Evolutionary conservation across 2,329 filamentous ascomycete species (phyloP), one percentile per base, ranked within the genome.

Genomic region (Diaporthe citrichinensis): DNA sequence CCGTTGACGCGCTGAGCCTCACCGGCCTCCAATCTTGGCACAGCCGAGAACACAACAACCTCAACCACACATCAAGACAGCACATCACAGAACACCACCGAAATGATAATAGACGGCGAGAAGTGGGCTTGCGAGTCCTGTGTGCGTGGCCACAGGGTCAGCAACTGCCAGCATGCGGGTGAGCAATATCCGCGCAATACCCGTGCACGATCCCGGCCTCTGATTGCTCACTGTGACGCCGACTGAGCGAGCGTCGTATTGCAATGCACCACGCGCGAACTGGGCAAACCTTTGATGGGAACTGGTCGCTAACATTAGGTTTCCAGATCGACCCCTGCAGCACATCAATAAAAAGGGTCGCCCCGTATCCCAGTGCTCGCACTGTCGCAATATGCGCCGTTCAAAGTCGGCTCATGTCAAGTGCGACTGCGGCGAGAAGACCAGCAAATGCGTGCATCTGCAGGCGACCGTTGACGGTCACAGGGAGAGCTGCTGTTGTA

Each of bases 101-200:
- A 81, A 77, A 96, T 96, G 94, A 90, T 96, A 84, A 94, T 96
- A 85, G 93, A 98, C 90, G 96, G 96, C 86, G 95, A 98, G 89
- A 98, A 98, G 89, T 98, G 92, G 89, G 96, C 96, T 86, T 98
- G 96, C 90, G 95, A 98, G 88, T 96, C 96, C 87, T 99, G 97
- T 88, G 95, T 99, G 84, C 94, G 97, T 86, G 97, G 97, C 83
- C 97, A 99, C 88, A 95, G 97, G 84, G 97, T 99, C 84, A 98
- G 96, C 93, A 98, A 97, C 84, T 99, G 97, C 89, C 95, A 96
- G 85, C 97, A 99, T 86, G 91, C 92, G 85, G 95, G 96, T 98
- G 92, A 89, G 94, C 90, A 78, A 80, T 81, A 80, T 81, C 81
- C 55, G 65, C 65, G 65, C 46, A 55, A 80, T 82, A 80, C 81